phyloP scores from a whole-genome alignment of 208 protist genomes.

The Trichomonas vaginalis region DNA sequence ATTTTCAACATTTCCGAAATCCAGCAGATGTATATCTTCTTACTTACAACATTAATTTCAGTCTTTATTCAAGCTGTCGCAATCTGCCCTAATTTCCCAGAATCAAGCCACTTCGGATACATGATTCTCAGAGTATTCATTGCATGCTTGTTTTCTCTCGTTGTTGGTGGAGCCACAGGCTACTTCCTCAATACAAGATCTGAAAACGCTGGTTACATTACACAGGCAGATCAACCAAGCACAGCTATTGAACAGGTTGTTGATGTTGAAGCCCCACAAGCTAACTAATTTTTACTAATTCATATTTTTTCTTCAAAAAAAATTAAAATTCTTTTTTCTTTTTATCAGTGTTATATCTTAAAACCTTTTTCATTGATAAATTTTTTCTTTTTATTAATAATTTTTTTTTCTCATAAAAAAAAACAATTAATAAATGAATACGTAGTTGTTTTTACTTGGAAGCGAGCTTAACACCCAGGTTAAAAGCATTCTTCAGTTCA shows the following conservation, averaged over 20 bases:
- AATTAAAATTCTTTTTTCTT: too few relatives aligned
- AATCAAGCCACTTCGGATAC: background rate
- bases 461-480: background rate
- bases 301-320: too few relatives aligned
- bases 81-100: background rate
- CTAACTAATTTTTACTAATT: background rate
- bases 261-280: background rate
- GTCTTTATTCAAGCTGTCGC: background rate
- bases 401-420: too few relatives aligned
- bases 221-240: background rate
- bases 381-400: too few relatives aligned
- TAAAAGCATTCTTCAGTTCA: background rate
- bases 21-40: background rate
- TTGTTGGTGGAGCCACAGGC: background rate
- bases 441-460: background rate
- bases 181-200: background rate
- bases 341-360: too few relatives aligned
- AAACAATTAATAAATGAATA: too few relatives aligned
- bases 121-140: background rate
- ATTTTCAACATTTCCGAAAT: background rate
- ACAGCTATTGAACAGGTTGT: background rate
- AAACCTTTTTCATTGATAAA: too few relatives aligned
- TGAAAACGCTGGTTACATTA: background rate
- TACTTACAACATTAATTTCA: background rate
- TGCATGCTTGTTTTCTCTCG: background rate